These are phyloP conservation scores for Harringtonia aguacate DNA, from an alignment of 2,329 filamentous ascomycete species.

Conservation along the genomic window DNA sequence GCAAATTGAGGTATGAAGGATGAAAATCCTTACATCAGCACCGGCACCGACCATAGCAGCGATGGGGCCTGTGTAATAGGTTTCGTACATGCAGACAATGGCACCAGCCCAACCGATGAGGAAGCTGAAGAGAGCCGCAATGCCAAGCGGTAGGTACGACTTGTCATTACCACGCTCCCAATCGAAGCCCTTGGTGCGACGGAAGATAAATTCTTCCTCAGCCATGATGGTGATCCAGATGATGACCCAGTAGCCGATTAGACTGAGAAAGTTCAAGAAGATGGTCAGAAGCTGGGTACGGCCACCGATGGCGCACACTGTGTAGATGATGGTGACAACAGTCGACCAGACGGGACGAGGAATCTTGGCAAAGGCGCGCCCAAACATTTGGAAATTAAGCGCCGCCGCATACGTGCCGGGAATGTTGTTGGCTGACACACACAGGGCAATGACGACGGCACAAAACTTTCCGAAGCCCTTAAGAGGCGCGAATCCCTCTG, in stretches of 20 bases:
- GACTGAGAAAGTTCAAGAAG: conserved; percentile 57
- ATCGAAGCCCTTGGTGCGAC: conserved; percentile 38
- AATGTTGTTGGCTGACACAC: conserved; percentile 55
- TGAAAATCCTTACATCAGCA: conserved; percentile 9
- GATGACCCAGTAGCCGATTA: conserved; percentile 62
- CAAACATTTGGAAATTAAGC: conserved; percentile 58
- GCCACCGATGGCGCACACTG: conserved; percentile 53
- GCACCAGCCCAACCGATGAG: conserved; percentile 54
- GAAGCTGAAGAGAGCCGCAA: conserved; percentile 51
- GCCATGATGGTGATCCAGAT: conserved; percentile 54
- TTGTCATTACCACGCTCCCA: conserved; percentile 52
- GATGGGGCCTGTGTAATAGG: conserved; percentile 54
- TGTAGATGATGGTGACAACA: conserved; percentile 49
- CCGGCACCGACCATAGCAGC: conserved; percentile 12
- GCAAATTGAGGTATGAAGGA: background rate
- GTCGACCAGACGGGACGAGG: conserved; percentile 58
- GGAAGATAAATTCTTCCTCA: conserved; percentile 53
- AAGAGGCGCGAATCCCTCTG: conserved; percentile 48
- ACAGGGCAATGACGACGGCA: conserved; percentile 52
- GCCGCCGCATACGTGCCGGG: conserved; percentile 54
- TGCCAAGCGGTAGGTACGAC: conserved; percentile 47
- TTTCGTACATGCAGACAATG: conserved; percentile 58
- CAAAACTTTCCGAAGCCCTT: conserved; percentile 57
- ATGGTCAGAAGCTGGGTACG: conserved; percentile 49
- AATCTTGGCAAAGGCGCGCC: conserved; percentile 42